phyloP scores from a whole-genome alignment of 1,284 basidiomycete species.

The Rhizoctonia solani region DNA sequence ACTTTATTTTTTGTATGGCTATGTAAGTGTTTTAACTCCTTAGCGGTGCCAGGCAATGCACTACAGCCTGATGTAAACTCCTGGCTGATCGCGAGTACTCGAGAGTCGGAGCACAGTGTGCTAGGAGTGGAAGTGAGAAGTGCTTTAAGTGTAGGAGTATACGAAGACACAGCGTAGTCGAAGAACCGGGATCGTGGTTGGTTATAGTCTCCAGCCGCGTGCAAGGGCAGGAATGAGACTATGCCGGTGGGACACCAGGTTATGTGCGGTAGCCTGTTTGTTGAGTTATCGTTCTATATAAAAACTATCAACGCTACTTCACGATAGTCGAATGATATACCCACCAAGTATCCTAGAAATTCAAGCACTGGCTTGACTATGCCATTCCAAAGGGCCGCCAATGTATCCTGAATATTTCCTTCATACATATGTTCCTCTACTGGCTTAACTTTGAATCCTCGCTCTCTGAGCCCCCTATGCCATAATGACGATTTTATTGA shows the following conservation, averaged over 20 bases:
- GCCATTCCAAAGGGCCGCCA: too few relatives aligned
- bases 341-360: not conserved
- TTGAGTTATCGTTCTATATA: not conserved
- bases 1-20: not conserved
- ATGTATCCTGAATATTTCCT: too few relatives aligned
- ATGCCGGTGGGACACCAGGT: constrained; percentile 47
- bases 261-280: constrained; percentile 38
- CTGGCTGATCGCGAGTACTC: constrained; percentile 3
- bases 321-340: not conserved
- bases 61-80: not conserved
- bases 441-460: constrained; percentile 14
- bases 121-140: not conserved
- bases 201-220: constrained; percentile 44
- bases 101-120: not conserved
- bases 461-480: not conserved
- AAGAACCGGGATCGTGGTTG: constrained; percentile 21
- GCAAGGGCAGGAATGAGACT: constrained; percentile 45
- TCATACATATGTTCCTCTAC: too few relatives aligned
- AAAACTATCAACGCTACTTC: not conserved
- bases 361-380: too few relatives aligned
- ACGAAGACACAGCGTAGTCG: constrained; percentile 42
- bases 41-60: too few relatives aligned
- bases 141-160: constrained; percentile 41
- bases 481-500: not conserved
- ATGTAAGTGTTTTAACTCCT: not conserved